These are phyloP conservation scores for Amaranthus tricolor DNA, from an alignment of 179 eudicot genomes.

Conservation along the genomic window DNA sequence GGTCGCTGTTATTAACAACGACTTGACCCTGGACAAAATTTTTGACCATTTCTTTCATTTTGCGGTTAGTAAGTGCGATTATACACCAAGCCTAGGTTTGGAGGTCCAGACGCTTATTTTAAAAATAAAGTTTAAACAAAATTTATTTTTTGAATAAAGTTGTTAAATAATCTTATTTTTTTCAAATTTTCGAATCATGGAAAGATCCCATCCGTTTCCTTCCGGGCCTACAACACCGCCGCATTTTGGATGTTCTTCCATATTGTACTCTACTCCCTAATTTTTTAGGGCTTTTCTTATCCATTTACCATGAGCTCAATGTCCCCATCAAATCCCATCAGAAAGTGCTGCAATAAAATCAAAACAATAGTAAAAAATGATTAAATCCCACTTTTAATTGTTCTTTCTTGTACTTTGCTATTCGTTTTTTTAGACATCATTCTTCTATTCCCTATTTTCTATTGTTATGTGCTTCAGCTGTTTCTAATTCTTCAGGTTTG, in stretches of 20 bases:
- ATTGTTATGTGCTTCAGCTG: neutral
- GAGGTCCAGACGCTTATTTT: too few relatives aligned
- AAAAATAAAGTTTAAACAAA: too few relatives aligned
- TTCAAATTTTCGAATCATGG: conserved; percentile 11
- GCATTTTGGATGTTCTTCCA: conserved; percentile 8
- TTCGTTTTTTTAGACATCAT: too few relatives aligned
- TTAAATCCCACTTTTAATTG: neutral
- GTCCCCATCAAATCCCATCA: conserved; percentile 22
- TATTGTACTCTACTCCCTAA: neutral
- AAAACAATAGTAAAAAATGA: neutral
- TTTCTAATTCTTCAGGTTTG: conserved; percentile 16
- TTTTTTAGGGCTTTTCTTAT: conserved; percentile 22
- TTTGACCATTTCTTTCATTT: too few relatives aligned
- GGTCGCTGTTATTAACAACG: too few relatives aligned
- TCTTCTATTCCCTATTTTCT: neutral
- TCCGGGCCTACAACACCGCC: conserved; percentile 20
- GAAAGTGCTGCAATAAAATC: conserved; percentile 3
- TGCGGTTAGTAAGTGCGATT: too few relatives aligned
- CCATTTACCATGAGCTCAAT: conserved; percentile 13
- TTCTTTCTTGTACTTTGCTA: neutral
- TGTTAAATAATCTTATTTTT: too few relatives aligned
- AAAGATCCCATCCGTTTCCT: conserved; percentile 4
- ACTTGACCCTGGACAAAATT: too few relatives aligned
- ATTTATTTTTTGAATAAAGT: too few relatives aligned
- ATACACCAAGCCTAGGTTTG: too few relatives aligned